These are phyloP conservation scores for Rhodamnia rubescens DNA, from an alignment of 345 rosid species.

Conservation along the genomic window DNA sequence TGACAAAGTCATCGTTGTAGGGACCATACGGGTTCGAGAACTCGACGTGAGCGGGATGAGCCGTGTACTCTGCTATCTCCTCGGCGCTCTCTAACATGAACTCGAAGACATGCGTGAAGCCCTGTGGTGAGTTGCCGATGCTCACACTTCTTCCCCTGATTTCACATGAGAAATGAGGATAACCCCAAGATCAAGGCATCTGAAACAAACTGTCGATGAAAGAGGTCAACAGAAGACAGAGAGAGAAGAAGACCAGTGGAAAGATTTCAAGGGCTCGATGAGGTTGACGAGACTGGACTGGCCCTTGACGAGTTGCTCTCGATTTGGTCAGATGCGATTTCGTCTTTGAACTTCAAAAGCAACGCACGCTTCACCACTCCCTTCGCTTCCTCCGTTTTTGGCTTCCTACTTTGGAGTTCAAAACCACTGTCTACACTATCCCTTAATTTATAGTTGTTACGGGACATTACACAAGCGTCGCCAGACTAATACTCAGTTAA, in stretches of 20 bases:
- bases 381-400: conserved; percentile 46
- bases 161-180: background rate
- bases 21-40: conserved; percentile 29
- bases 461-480: no score
- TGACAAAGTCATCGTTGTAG: conserved; percentile 39
- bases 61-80: conserved; percentile 44
- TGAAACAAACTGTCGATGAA: background rate
- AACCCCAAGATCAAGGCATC: background rate
- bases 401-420: background rate
- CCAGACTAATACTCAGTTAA: no score
- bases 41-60: conserved; percentile 66
- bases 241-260: conserved; percentile 38
- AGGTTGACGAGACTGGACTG: conserved; percentile 58
- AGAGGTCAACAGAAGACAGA: no score
- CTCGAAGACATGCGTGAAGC: conserved; percentile 74
- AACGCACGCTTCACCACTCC: conserved; percentile 59
- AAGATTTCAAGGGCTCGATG: conserved; percentile 72
- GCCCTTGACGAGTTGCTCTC: conserved; percentile 42
- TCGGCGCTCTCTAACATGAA: conserved; percentile 61
- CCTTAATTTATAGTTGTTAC: no score
- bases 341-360: conserved; percentile 62
- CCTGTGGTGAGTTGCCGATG: conserved; percentile 62
- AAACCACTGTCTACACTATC: background rate
- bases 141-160: conserved; percentile 68
- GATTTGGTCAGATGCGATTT: conserved; percentile 18